Evolutionary conservation across 2,329 filamentous ascomycete genomes (phyloP).

Genomic region (Davidsoniella eucalypti): DNA sequence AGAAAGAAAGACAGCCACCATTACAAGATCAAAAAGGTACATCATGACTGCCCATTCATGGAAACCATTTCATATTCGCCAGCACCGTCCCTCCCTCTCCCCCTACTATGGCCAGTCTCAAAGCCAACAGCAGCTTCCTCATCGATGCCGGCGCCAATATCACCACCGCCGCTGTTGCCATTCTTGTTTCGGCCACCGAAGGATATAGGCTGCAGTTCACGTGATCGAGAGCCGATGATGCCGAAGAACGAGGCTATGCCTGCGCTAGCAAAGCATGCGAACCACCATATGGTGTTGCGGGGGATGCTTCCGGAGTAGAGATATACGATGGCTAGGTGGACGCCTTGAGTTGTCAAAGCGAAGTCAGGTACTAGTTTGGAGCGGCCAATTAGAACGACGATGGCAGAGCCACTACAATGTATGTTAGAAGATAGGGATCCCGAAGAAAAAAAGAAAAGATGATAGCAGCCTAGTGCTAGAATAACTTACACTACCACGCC

Average conservation of each 20-base stretch:
- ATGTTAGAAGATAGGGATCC: background rate
- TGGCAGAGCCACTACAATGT: conserved; percentile 53
- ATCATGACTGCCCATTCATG: conserved; percentile 22
- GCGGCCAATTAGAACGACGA: conserved; percentile 68
- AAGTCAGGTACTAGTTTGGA: conserved; percentile 94
- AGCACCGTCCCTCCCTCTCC: conserved; percentile 35
- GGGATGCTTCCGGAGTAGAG: conserved; percentile 67
- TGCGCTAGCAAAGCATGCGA: conserved; percentile 32
- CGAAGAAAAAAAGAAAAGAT: no score
- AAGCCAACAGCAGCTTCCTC: conserved; percentile 31
- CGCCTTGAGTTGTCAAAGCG: conserved; percentile 69
- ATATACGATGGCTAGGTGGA: conserved; percentile 63
- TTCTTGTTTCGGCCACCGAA: conserved; percentile 48
- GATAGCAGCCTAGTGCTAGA: background rate
- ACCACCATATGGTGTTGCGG: conserved; percentile 75
- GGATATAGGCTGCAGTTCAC: conserved; percentile 74
- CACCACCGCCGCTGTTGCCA: conserved; percentile 8
- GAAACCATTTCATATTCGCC: conserved; percentile 52
- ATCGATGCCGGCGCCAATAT: conserved; percentile 19
- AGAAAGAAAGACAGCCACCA: background rate
- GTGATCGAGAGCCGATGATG: conserved; percentile 81
- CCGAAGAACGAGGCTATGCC: conserved; percentile 42
- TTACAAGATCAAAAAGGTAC: background rate
- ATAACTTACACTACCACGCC: conserved; percentile 33
- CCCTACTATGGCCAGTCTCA: conserved; percentile 32